These are phyloP conservation scores for Conoideocrella luteorostrata DNA, from an alignment of 2,329 filamentous ascomycete genomes.

Conservation along the genomic window DNA sequence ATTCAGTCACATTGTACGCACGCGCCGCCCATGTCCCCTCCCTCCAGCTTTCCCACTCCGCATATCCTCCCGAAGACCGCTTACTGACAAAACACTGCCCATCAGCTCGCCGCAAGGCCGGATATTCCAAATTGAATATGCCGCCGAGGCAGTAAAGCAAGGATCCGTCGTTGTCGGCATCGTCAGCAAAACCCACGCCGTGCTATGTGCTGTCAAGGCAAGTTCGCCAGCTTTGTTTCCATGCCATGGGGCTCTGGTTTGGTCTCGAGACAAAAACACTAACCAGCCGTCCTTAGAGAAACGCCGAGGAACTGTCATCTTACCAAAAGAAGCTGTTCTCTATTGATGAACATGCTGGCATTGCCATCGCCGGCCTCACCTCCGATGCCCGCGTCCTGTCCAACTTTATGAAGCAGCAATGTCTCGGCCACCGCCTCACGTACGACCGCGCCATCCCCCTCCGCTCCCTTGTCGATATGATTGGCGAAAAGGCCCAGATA, in stretches of 20 bases:
- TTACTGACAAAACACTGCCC: constrained; percentile 18
- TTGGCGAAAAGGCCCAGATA: constrained; percentile 92
- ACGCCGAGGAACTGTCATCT: constrained; percentile 97
- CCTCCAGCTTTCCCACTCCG: neutral
- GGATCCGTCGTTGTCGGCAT: constrained; percentile 96
- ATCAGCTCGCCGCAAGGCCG: constrained; percentile 94
- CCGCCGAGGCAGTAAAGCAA: constrained; percentile 97
- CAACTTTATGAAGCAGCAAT: constrained; percentile 99
- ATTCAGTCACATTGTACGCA: constrained; percentile 95
- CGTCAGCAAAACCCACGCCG: constrained; percentile 95
- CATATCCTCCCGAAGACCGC: constrained; percentile 9
- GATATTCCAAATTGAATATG: constrained; percentile 99
- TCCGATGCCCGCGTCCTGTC: constrained; percentile 97
- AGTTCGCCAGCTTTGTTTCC: constrained; percentile 13
- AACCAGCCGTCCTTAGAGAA: too few relatives aligned
- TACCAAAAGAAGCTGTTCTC: constrained; percentile 99
- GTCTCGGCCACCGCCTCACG: constrained; percentile 87
- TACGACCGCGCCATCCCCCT: constrained; percentile 92
- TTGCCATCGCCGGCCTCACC: constrained; percentile 93
- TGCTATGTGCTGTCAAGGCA: constrained; percentile 95
- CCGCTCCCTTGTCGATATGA: constrained; percentile 81
- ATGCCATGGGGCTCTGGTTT: too few relatives aligned
- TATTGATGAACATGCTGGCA: constrained; percentile 90
- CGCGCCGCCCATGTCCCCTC: constrained; percentile 5
- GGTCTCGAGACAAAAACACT: too few relatives aligned